Percentiles rank a stretch among this genome's conserved stretches.
These are phyloP conservation scores for Amauroascus verrucosus DNA, from an alignment of 2,329 filamentous ascomycete species.

Conservation along the genomic window DNA sequence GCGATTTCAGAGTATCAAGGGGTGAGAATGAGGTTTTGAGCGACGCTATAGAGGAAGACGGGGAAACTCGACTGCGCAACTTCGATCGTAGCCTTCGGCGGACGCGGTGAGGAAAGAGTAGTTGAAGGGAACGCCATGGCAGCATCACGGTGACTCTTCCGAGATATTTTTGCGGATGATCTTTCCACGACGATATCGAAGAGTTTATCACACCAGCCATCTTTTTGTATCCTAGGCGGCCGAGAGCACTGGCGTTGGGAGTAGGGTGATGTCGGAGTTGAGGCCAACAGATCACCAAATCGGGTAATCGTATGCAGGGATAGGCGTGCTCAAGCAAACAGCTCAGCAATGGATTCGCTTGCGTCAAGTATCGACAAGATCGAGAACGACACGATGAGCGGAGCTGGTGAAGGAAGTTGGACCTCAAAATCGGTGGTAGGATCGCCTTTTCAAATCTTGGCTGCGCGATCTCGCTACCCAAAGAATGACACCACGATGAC, in stretches of 20 bases:
- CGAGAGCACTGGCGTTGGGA: background rate
- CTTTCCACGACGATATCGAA: conserved; percentile 38
- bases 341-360: background rate
- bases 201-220: conserved; percentile 25
- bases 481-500: conserved; percentile 2
- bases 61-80: conserved; percentile 55
- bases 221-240: background rate
- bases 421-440: conserved; percentile 1
- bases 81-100: conserved; percentile 59
- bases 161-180: conserved; percentile 35
- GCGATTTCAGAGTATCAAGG: conserved; percentile 61
- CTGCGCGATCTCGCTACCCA: conserved; percentile 5
- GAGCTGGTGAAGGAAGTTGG: background rate
- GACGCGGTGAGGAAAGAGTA: conserved; percentile 52
- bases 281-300: conserved; percentile 6
- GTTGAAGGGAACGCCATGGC: conserved; percentile 42
- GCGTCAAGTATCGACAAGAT: background rate
- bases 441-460: conserved; percentile 7
- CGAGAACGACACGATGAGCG: background rate
- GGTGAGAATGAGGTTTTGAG: conserved; percentile 77
- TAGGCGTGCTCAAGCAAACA: background rate
- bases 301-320: background rate
- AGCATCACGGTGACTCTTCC: conserved; percentile 38
- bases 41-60: conserved; percentile 61
- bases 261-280: background rate